Evolutionary conservation across 23 red algal species (phyloP).

Genomic region (Agarophyton chilense): DNA sequence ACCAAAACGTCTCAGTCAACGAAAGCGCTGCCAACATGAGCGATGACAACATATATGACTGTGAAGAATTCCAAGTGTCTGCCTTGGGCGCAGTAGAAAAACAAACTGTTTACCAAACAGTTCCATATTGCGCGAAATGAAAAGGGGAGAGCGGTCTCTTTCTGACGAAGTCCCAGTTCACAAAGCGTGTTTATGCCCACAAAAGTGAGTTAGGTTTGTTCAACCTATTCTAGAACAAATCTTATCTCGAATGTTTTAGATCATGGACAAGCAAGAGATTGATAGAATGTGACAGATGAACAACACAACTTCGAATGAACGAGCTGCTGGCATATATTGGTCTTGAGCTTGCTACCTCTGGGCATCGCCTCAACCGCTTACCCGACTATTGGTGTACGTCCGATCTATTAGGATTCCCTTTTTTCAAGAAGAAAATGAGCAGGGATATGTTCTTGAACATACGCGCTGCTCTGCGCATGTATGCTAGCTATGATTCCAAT

Average conservation of each 20-base stretch:
- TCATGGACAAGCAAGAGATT: not conserved
- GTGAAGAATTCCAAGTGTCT: too few species aligned
- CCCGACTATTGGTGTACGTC: not conserved
- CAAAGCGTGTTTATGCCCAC: not conserved
- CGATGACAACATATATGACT: too few species aligned
- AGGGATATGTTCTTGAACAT: not conserved
- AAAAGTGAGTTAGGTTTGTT: not conserved
- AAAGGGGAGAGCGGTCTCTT: not conserved
- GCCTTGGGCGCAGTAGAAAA: not conserved
- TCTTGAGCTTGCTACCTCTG: not conserved
- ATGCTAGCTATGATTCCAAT: not conserved
- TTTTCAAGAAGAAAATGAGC: conserved; percentile 6
- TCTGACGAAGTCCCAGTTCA: not conserved
- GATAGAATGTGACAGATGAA: not conserved
- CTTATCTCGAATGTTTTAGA: not conserved
- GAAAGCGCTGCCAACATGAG: too few species aligned
- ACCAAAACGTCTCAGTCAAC: too few species aligned
- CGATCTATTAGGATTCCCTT: not conserved
- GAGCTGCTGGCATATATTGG: conserved; percentile 17
- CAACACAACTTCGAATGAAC: not conserved
- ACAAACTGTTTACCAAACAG: not conserved
- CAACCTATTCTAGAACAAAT: too few species aligned
- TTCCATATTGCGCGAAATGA: not conserved
- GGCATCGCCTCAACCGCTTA: not conserved
- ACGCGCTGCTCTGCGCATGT: not conserved